These are phyloP conservation scores for Solanum chiquidenum DNA, from an alignment of 257 asterid genomes.

Conservation along the genomic window DNA sequence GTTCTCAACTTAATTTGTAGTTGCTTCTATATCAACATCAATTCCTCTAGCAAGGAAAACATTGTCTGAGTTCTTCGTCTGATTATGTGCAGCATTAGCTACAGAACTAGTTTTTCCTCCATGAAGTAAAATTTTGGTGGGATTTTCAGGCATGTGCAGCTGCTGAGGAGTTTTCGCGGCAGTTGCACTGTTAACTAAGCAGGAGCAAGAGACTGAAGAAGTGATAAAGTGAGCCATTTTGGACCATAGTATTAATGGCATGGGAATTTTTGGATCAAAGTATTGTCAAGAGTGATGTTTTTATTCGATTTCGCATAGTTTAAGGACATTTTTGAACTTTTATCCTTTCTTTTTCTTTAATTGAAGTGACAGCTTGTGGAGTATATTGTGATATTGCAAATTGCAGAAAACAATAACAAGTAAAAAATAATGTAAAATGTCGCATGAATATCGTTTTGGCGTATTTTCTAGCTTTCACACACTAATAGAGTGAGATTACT, in stretches of 20 bases:
- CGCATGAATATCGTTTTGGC: neutral
- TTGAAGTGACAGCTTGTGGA: slow-evolving; percentile 49
- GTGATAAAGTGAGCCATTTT: neutral
- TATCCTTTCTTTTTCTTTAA: rapidly evolving
- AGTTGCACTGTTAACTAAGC: neutral
- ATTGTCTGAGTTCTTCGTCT: too few species aligned
- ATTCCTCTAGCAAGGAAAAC: neutral
- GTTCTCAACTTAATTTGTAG: neutral
- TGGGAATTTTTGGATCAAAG: neutral
- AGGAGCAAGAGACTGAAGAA: neutral
- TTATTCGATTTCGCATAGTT: neutral
- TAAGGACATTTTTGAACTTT: neutral
- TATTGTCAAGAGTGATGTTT: neutral
- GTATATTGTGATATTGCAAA: slow-evolving; percentile 6
- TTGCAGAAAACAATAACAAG: too few species aligned
- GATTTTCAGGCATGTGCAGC: neutral
- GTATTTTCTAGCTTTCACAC: too few species aligned
- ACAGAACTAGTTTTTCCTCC: neutral
- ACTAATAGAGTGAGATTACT: too few species aligned
- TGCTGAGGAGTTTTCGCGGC: neutral
- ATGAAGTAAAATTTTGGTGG: neutral
- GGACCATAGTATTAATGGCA: neutral
- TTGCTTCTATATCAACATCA: neutral
- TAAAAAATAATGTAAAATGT: too few species aligned
- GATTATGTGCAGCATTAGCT: neutral